A percentile compares a stretch with the other conserved stretches of the same genome.
phyloP scores from a whole-genome alignment of 2,329 filamentous ascomycete species.

The Phoma sp. region DNA sequence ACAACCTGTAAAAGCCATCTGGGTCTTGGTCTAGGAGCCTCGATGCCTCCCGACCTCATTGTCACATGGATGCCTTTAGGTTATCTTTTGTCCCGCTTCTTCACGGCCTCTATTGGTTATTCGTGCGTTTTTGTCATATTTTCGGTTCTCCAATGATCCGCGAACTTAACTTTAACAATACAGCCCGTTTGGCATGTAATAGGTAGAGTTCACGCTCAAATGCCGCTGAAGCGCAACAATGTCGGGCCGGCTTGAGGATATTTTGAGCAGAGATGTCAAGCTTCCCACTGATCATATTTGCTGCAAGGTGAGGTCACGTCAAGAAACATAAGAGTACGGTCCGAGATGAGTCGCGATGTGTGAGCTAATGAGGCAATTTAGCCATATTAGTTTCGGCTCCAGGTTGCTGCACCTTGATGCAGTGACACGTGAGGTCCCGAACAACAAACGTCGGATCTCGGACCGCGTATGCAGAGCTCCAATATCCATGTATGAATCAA shows the following conservation, averaged over 20 bases:
- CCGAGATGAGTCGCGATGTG: constrained; percentile 5
- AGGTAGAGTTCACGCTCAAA: background rate
- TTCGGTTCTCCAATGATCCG: too few species aligned
- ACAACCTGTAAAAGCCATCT: background rate
- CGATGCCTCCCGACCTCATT: background rate
- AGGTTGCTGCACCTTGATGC: constrained; percentile 16
- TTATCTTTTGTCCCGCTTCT: too few species aligned
- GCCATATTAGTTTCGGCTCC: constrained; percentile 20
- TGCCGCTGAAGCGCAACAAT: background rate
- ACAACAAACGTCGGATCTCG: constrained; percentile 16
- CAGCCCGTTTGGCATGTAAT: background rate
- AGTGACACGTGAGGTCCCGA: constrained; percentile 14
- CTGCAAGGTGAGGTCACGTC: constrained; percentile 14
- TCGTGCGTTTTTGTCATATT: too few species aligned
- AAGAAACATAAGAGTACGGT: background rate
- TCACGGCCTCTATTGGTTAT: too few species aligned
- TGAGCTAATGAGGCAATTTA: constrained; percentile 20
- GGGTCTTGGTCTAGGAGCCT: background rate
- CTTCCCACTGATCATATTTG: background rate
- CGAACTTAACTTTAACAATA: too few species aligned
- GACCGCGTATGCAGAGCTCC: constrained; percentile 12
- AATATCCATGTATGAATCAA: constrained; percentile 18
- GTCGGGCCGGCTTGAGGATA: background rate
- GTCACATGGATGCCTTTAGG: background rate
- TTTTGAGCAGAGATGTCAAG: background rate